phyloP scores from a whole-genome alignment of 495 filamentous ascomycete genomes.

The Xanthoparmelia taractica region DNA sequence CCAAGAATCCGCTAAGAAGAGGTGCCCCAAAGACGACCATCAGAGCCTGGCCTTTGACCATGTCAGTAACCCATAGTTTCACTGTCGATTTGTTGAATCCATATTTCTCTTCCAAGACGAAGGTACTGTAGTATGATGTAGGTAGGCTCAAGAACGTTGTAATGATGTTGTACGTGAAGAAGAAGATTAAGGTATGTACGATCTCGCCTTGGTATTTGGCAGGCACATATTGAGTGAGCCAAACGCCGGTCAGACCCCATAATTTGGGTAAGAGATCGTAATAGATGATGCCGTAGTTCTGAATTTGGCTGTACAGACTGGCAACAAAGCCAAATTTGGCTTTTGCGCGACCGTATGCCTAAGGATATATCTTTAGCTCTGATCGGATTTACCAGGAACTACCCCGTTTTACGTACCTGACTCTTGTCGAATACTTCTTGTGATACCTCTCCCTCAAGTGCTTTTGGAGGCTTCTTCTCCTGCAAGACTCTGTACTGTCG shows the following conservation, averaged over 20 bases:
- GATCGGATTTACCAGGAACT: background rate
- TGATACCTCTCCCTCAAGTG: slow-evolving; percentile 75
- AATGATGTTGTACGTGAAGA: slow-evolving; percentile 76
- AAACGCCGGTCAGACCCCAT: slow-evolving; percentile 71
- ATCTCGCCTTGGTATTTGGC: slow-evolving; percentile 82
- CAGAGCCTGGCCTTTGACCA: slow-evolving; percentile 84
- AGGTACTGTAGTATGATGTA: slow-evolving; percentile 81
- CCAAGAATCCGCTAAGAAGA: slow-evolving; percentile 80
- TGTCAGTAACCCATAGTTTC: slow-evolving; percentile 80
- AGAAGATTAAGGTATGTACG: slow-evolving; percentile 84
- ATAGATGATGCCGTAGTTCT: slow-evolving; percentile 81
- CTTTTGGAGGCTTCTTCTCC: slow-evolving; percentile 69
- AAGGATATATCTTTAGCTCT: slow-evolving; percentile 11
- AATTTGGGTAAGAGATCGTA: slow-evolving; percentile 83
- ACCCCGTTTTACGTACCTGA: slow-evolving; percentile 53
- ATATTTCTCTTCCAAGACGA: slow-evolving; percentile 92
- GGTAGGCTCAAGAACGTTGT: slow-evolving; percentile 72
- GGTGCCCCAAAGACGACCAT: slow-evolving; percentile 71
- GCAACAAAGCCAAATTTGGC: slow-evolving; percentile 76
- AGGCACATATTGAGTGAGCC: slow-evolving; percentile 66
- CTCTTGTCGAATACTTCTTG: slow-evolving; percentile 90
- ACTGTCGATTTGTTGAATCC: slow-evolving; percentile 98
- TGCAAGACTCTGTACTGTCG: slow-evolving; percentile 83
- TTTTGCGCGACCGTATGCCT: slow-evolving; percentile 92
- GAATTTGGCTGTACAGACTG: slow-evolving; percentile 73